Conservation (phyloP, 176 grass and related monocot species). For the Pontederia paniculata region DNA sequence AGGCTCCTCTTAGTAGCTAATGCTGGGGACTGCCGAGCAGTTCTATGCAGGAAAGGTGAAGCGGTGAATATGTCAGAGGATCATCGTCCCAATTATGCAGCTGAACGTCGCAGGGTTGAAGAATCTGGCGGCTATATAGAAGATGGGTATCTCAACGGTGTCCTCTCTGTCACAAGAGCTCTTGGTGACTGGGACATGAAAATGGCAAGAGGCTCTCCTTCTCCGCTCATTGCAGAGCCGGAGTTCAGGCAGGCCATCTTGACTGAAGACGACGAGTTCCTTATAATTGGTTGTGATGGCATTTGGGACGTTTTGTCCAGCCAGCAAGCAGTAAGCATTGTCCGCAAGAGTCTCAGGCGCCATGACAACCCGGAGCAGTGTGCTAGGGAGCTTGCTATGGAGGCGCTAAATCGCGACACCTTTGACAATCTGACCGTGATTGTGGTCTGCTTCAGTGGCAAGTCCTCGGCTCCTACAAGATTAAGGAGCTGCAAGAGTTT, state of each 20-base stretch:
- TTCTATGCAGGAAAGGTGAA: slow-evolving; percentile 55
- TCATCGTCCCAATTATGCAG: slow-evolving; percentile 44
- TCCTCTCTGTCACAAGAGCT: slow-evolving; percentile 67
- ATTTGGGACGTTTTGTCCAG: slow-evolving; percentile 15
- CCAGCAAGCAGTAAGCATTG: slow-evolving; percentile 7
- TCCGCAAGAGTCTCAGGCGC: background rate
- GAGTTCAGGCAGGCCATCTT: slow-evolving; percentile 49
- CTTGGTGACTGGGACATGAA: slow-evolving; percentile 94
- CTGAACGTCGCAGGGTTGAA: slow-evolving; percentile 38
- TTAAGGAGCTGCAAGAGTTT: slow-evolving; percentile 12
- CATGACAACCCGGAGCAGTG: slow-evolving; percentile 9
- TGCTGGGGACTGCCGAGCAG: slow-evolving; percentile 75
- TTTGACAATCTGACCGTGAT: slow-evolving; percentile 15
- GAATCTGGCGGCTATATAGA: slow-evolving; percentile 65
- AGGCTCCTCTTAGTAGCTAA: slow-evolving; percentile 78
- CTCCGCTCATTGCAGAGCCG: slow-evolving; percentile 64
- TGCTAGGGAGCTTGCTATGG: slow-evolving; percentile 12
- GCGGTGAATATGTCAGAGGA: slow-evolving; percentile 74
- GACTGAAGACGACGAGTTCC: slow-evolving; percentile 9
- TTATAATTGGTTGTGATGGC: slow-evolving; percentile 14
- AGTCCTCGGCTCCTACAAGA: background rate
- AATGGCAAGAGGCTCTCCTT: slow-evolving; percentile 26
- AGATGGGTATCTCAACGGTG: slow-evolving; percentile 70
- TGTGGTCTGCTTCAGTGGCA: slow-evolving; percentile 4
- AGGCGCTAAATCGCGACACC: background rate